Evolutionary conservation across 2,329 filamentous ascomycete species (phyloP), one percentile per base, ranked within the genome.

Genomic region (Fusarium succisae): DNA sequence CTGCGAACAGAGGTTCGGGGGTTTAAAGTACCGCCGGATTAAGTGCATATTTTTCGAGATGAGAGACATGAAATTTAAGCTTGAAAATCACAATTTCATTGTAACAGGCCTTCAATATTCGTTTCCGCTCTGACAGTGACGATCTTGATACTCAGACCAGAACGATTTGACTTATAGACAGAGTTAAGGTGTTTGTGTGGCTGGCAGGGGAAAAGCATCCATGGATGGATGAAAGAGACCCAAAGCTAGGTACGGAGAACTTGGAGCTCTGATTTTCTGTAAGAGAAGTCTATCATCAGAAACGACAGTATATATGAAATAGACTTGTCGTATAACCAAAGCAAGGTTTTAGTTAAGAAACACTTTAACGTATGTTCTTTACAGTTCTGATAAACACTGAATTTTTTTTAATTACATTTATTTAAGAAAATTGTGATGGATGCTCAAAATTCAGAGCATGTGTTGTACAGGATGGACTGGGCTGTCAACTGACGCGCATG

Each of bases 1-100:
- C 67, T 73, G 73, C 69, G 73, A 76, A 78, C 71, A 76, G 66
- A 73, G 71, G 55, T 37, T 63, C 51, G 60, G 60, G 32, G 53
- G 22, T 39, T 32, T 39, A 59, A 58, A 38, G 30, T 58, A 53
- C 28, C 20, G 30, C 47, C 47, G 24, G 38, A 45, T 32, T n/a
- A 13, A 45, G 48, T 45, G 47, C 35, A 41, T 35, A 55, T 55
- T 24, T 55, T 43, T 64, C 17, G 30, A 45, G 22, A 30, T 24
- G 28, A 62, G 43, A 54, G 41, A 62, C 63, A 54, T 20, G 55
- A 50, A 69, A 68, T 53, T 62, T 48, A 47, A 68, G 63, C 53
- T 68, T 68, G 54, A 68, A 68, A 54, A 69, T 68, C 47, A 54
- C 47, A 54, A 68, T 54, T 48, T 68, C 20, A 39, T 45, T 44